Percentiles rank a stretch among this genome's conserved stretches.
Conservation (phyloP, 345 rosid genomes). For the Hypericum perforatum region DNA sequence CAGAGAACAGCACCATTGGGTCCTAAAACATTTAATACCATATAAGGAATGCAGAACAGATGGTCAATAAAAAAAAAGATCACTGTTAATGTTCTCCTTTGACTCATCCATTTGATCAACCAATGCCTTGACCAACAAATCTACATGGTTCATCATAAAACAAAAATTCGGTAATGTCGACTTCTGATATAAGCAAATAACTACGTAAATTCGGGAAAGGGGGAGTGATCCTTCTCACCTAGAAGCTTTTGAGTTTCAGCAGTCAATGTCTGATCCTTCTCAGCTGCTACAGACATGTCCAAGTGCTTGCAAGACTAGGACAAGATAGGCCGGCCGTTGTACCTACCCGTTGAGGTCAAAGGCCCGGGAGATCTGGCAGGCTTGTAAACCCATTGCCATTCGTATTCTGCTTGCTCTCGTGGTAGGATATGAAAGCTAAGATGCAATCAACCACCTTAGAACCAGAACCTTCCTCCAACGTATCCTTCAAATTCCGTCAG, state of each 20-base stretch:
- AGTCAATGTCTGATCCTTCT: conserved; percentile 23
- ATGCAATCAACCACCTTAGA: conserved; percentile 81
- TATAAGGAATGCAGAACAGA: background rate
- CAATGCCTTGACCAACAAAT: conserved; percentile 37
- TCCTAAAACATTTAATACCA: conserved; percentile 29
- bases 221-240: conserved; percentile 27
- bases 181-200: too few relatives aligned
- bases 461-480: conserved; percentile 64
- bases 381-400: conserved; percentile 46
- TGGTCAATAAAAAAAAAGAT: conserved; percentile 28
- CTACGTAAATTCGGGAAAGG: too few relatives aligned
- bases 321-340: conserved; percentile 17
- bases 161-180: too few relatives aligned
- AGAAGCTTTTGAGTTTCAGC: conserved; percentile 31
- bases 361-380: conserved; percentile 52
- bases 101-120: conserved; percentile 40
- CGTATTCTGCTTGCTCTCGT: conserved; percentile 54
- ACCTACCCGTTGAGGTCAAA: conserved; percentile 36
- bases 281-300: conserved; percentile 38
- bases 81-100: conserved; percentile 61
- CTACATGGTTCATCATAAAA: conserved; percentile 22
- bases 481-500: conserved; percentile 34
- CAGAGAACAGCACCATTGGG: conserved; percentile 30
- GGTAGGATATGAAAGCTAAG: conserved; percentile 59
- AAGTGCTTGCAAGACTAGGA: conserved; percentile 48